Evolutionary conservation across 441 rosid genomes (phyloP).

Genomic region (Geranium incanum): DNA sequence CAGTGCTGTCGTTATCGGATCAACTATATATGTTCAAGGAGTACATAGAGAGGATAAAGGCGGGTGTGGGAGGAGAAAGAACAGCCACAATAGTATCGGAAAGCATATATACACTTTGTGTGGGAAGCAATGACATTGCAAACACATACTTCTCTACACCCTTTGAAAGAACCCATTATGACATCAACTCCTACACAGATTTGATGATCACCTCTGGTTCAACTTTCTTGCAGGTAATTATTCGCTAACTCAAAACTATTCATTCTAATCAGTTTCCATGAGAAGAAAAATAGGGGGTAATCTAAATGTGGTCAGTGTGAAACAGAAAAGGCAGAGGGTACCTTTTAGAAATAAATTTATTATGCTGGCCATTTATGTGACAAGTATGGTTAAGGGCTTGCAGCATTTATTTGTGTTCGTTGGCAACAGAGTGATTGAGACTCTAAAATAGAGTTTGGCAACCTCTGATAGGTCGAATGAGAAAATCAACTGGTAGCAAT

Average conservation of each 20-base stretch:
- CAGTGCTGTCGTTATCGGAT: conserved; percentile 37
- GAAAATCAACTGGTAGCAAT: too few relatives aligned
- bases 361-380: background rate
- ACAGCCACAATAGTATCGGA: conserved; percentile 25
- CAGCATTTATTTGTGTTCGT: background rate
- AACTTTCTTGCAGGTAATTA: conserved; percentile 36
- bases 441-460: too few relatives aligned
- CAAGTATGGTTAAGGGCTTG: background rate
- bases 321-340: background rate
- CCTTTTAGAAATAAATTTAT: background rate
- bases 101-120: conserved; percentile 24
- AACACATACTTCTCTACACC: conserved; percentile 30
- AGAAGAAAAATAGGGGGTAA: background rate
- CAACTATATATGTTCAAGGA: conserved; percentile 39
- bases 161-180: conserved; percentile 22
- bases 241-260: too few relatives aligned
- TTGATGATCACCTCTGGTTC: conserved; percentile 25
- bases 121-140: conserved; percentile 44
- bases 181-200: conserved; percentile 38
- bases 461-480: too few relatives aligned
- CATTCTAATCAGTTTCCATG: too few relatives aligned
- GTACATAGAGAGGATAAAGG: conserved; percentile 23
- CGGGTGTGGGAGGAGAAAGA: conserved; percentile 36
- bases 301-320: background rate
- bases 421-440: background rate